Percentiles rank a stretch among this genome's conserved stretches.
Conservation (phyloP, 2,329 filamentous ascomycete species). For the Calonectria honghensis region DNA sequence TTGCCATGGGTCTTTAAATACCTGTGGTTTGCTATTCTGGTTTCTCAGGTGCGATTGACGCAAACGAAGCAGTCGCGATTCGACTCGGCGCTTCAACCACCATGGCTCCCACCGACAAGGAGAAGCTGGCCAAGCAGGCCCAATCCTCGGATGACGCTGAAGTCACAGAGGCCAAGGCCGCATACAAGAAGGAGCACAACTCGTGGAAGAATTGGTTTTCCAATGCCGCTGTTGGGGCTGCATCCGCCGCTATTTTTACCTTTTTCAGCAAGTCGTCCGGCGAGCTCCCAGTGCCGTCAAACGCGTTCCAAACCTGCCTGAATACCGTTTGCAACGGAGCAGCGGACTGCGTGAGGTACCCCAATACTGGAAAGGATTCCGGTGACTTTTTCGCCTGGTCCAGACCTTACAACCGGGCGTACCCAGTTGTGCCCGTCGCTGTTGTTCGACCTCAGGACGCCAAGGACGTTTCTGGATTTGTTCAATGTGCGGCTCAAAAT, state of each 20-base stretch:
- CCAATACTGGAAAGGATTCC: background rate
- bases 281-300: too few relatives aligned
- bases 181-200: background rate
- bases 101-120: background rate
- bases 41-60: background rate
- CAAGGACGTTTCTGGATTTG: background rate
- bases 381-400: background rate
- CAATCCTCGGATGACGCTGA: background rate
- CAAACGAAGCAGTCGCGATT: background rate
- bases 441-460: background rate
- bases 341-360: background rate
- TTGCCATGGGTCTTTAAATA: background rate
- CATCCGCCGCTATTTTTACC: too few relatives aligned
- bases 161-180: background rate
- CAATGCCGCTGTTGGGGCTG: too few relatives aligned
- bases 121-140: background rate
- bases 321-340: background rate
- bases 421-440: background rate
- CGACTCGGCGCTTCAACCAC: background rate
- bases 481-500: slow-evolving; percentile 13
- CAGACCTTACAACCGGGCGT: background rate
- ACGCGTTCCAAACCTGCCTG: background rate
- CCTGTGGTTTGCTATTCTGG: background rate
- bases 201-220: background rate
- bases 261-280: too few relatives aligned